Base-by-base conservation (phyloP, 140 eudicot species). In the Stevia rebaudiana region DNA sequence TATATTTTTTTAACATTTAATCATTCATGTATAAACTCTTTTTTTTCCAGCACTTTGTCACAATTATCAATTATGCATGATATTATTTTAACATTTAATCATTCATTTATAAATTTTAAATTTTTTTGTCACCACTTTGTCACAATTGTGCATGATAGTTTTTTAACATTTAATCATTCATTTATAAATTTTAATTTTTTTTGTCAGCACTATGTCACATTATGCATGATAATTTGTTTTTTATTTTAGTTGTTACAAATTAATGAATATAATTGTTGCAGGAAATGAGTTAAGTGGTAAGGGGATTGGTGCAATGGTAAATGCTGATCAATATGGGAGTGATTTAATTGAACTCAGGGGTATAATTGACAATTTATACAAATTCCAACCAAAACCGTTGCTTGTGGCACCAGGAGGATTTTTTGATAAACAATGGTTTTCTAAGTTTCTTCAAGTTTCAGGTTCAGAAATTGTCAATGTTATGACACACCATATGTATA, bases 371-470 rank as follows among this genome's bases (percentile, higher is more conserved):
- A 64, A 76, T 66, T 65, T 80, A 67, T 94, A 94, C 66, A 52
- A 73, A 33, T 62, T 69, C 21, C 58, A 15, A 8, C 75, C 86
- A 36, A 83, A 78, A 63, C 94, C 99, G 9, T 71, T 71, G 41
- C 78, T 94, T 6, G 61, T 92, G 69, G 98, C 95, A 49, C 98
- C 99, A 1, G 95, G 95, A 69, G 99, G 99, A 35, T 94, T 94
- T 76, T 94, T 70, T 63, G 95, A 88, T 40, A 74, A 85, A 69
- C 71, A 65, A 30, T 85, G 99, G 99, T 88, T 56, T 54, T 49
- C 79, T 54, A 72, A 78, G 79, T 71, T 94, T 39, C 99, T 94
- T 48, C 46, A 81, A 55, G 84, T 56, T 70, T 85, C 99, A 0
- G 99, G 95, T 22, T 64, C 90, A 37, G 56, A 75, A 25, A 80